Evolutionary conservation across 371 early-diverging fungal species (phyloP).

Genomic region (Mortierella sp.): DNA sequence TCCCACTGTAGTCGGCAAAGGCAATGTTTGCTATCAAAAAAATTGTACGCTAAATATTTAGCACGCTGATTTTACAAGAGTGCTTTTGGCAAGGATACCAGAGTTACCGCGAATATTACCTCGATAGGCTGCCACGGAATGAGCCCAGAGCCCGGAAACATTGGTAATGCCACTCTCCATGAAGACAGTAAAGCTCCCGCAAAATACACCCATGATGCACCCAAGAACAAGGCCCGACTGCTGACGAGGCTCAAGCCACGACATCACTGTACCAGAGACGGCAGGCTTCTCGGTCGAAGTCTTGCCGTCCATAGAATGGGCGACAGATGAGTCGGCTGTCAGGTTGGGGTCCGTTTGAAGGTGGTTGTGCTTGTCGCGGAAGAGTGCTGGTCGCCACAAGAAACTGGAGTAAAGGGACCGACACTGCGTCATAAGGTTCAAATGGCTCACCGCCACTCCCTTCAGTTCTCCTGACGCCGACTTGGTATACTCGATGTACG

Average conservation of each 20-base stretch:
- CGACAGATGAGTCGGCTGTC: constrained; percentile 16
- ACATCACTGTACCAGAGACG: constrained; percentile 67
- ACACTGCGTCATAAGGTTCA: constrained; percentile 82
- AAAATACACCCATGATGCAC: constrained; percentile 75
- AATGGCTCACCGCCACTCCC: constrained; percentile 84
- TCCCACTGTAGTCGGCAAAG: constrained; percentile 76
- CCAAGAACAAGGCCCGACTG: constrained; percentile 83
- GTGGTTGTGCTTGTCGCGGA: constrained; percentile 33
- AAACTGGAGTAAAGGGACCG: constrained; percentile 41
- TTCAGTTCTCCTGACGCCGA: constrained; percentile 85
- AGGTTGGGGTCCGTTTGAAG: constrained; percentile 32
- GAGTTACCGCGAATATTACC: constrained; percentile 7
- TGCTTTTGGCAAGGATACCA: neutral
- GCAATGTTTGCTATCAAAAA: constrained; percentile 73
- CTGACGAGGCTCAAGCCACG: constrained; percentile 81
- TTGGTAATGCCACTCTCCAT: constrained; percentile 72
- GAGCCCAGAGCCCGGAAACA: constrained; percentile 77
- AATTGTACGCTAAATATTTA: neutral
- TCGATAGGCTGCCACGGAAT: constrained; percentile 69
- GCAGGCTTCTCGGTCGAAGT: neutral
- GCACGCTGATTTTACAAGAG: no score
- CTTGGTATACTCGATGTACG: constrained; percentile 89
- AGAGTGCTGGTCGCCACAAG: constrained; percentile 42
- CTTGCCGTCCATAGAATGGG: constrained; percentile 27
- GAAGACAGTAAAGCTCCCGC: constrained; percentile 78